Evolutionary conservation across 495 filamentous ascomycete species (phyloP), one percentile per base, ranked within the genome.

Genomic region (Corynascus novoguineensis): DNA sequence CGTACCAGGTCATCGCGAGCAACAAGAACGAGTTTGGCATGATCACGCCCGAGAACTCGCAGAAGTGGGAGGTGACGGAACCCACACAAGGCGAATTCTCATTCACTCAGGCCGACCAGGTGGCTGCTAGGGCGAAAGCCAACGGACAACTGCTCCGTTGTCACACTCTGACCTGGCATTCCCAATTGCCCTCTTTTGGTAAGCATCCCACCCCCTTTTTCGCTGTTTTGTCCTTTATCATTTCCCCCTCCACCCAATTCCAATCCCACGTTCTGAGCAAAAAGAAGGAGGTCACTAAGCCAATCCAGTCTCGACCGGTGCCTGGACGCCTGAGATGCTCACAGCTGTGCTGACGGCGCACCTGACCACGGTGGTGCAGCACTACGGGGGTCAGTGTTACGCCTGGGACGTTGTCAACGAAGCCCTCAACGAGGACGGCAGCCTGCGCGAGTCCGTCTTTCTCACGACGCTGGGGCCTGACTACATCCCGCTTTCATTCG

Each of bases 141-240:
- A 79, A 82, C 54, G 73, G 74, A 15, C 77, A 84, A 63, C 65
- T 75, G 28, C 61, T 85, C 32, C 66, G 81, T 35, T 84, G 81
- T 50, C 81, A 86, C 60, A 81, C 76, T 12, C 68, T 85, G n/a
- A 78, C 81, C 4, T 87, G 81, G 83, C 72, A 84, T 59, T 73
- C 71, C 6, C 81, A 87, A 52, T 64, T 86, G 9, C 80, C 83
- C 1, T 68, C 57, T 27, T 85, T 80, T 73, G 74, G 78, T 70
- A 44, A 44, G 40, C 44, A 14, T 52, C 58, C 11, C 19, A 14
- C 11, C 31, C 24, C 21, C 28, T 19, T 24, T 38, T 31, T 31
- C 35, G 21, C 2, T 37, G n/a, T n/a, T n/a, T n/a, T n/a, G n/a
- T n/a, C n/a, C n/a, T n/a, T 47, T 34, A n/a, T 10, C 24, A 45